These are phyloP conservation scores for Metschnikowia continentalis DNA, from an alignment of 805 yeast species.

Conservation along the genomic window DNA sequence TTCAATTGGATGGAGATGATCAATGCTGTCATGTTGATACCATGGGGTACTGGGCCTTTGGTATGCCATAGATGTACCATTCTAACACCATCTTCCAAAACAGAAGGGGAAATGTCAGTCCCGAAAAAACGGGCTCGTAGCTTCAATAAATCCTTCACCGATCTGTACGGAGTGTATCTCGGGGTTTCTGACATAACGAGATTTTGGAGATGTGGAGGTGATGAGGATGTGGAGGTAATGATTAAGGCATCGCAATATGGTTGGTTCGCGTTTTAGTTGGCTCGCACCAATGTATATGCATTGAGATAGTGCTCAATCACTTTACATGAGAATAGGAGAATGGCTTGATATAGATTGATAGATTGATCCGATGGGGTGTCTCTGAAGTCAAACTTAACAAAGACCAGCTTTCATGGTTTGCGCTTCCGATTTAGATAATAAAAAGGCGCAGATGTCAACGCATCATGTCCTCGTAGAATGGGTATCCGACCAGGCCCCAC, in stretches of 20 bases:
- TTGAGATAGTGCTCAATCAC: background rate
- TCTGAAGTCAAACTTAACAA: conserved; percentile 2
- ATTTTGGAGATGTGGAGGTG: background rate
- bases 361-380: background rate
- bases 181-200: background rate
- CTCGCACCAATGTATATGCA: background rate
- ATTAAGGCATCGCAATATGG: background rate
- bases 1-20: conserved; percentile 47
- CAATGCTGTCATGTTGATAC: conserved; percentile 61
- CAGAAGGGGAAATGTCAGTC: background rate
- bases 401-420: conserved; percentile 4
- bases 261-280: background rate
- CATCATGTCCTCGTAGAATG: background rate
- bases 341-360: background rate
- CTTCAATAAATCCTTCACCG: conserved; percentile 8
- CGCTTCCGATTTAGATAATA: background rate
- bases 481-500: background rate
- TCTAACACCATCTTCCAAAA: conserved; percentile 8
- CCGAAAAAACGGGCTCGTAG: conserved; percentile 9
- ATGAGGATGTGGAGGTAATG: background rate
- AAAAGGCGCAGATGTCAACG: background rate
- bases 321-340: background rate
- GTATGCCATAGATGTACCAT: conserved; percentile 50
- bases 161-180: conserved; percentile 11
- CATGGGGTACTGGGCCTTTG: conserved; percentile 67